Percentiles rank a stretch among this genome's conserved stretches.
These are phyloP conservation scores for Urochloa ruziziensis DNA, from an alignment of 176 grass and related monocot species.

Conservation along the genomic window DNA sequence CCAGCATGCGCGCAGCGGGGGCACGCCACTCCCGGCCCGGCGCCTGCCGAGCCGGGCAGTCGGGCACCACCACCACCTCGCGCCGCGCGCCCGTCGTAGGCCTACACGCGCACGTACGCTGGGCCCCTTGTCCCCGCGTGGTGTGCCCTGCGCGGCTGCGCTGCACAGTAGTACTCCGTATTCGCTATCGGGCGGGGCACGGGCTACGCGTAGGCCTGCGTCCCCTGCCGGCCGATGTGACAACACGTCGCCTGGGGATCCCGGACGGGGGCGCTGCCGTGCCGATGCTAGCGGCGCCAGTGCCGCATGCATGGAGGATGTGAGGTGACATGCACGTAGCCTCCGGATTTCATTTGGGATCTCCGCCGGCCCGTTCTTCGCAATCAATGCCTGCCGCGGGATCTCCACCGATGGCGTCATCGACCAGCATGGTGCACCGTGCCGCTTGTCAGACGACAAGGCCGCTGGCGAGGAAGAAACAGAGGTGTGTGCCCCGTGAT, in stretches of 20 bases:
- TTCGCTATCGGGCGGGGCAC: neutral
- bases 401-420: neutral
- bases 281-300: neutral
- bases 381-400: neutral
- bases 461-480: too few relatives aligned
- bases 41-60: neutral
- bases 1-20: neutral
- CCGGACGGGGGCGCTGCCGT: neutral
- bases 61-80: neutral
- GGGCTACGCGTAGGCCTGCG: neutral
- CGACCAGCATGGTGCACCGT: neutral
- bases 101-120: neutral
- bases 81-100: neutral
- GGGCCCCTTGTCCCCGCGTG: neutral
- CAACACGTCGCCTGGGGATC: conserved; percentile 28
- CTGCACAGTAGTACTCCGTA: neutral
- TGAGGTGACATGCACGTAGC: conserved; percentile 31
- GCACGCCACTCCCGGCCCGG: neutral
- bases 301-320: conserved; percentile 1
- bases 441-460: neutral
- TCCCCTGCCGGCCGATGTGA: neutral
- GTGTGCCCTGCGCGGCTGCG: neutral
- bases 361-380: neutral
- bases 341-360: neutral
- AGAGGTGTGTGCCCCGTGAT: too few relatives aligned